Conservation (phyloP, 139 green algal species). For the Chlorella sp. region DNA sequence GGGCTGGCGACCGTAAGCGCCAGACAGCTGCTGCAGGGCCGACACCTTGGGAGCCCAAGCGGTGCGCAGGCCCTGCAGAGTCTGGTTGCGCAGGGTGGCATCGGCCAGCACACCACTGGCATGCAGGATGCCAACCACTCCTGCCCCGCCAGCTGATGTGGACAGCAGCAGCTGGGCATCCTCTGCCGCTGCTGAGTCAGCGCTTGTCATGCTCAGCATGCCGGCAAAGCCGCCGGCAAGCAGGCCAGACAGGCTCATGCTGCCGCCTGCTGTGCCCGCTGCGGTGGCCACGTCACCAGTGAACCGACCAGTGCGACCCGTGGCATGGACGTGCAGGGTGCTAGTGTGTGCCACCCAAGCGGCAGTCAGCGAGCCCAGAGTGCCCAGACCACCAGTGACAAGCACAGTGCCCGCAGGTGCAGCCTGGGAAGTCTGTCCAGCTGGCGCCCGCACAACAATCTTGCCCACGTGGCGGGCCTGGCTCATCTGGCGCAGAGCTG, state of each 20-base stretch:
- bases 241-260: conserved; percentile 7
- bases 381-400: conserved; percentile 81
- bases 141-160: conserved; percentile 59
- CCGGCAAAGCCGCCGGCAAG: neutral
- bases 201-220: conserved; percentile 35
- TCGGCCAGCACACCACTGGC: conserved; percentile 81
- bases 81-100: conserved; percentile 74
- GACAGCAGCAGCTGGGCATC: conserved; percentile 57
- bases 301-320: conserved; percentile 68
- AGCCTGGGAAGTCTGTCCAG: neutral
- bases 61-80: conserved; percentile 36
- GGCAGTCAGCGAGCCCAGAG: conserved; percentile 69
- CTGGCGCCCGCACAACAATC: conserved; percentile 70
- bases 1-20: conserved; percentile 12
- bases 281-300: no score
- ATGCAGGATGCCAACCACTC: conserved; percentile 65
- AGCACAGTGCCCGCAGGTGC: conserved; percentile 40
- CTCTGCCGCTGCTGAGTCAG: conserved; percentile 41
- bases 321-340: conserved; percentile 46
- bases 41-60: conserved; percentile 57
- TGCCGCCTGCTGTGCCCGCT: neutral
- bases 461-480: conserved; percentile 88
- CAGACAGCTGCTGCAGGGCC: neutral
- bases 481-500: conserved; percentile 87
- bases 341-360: conserved; percentile 65